phyloP scores from a whole-genome alignment of 139 green algal genomes.

The Astrephomene gubernaculifera region DNA sequence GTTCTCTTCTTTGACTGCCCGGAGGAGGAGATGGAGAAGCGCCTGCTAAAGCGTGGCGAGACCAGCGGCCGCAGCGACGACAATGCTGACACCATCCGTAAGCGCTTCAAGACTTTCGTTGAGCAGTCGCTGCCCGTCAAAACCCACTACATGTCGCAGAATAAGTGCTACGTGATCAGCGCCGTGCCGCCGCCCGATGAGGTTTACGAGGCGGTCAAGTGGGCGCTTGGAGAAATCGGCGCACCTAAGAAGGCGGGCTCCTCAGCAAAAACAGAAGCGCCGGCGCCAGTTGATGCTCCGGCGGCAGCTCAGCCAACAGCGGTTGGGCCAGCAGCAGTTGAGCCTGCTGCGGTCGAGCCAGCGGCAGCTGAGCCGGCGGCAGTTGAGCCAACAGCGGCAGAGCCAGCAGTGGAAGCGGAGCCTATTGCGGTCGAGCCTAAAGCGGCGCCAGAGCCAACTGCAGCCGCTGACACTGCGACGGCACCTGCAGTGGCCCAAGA shows the following conservation, averaged over 20 bases:
- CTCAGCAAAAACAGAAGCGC: too few relatives aligned
- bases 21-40: constrained; percentile 86
- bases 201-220: constrained; percentile 45
- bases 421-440: too few relatives aligned
- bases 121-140: constrained; percentile 89
- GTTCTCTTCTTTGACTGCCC: constrained; percentile 63
- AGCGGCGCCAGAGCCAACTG: too few relatives aligned
- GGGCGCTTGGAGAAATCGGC: not conserved
- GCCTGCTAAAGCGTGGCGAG: constrained; percentile 89
- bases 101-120: constrained; percentile 95
- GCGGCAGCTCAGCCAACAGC: too few relatives aligned
- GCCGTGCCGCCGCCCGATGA: constrained; percentile 3
- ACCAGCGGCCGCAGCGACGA: constrained; percentile 93
- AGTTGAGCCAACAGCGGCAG: too few relatives aligned
- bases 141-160: constrained; percentile 78
- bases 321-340: too few relatives aligned
- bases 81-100: constrained; percentile 94
- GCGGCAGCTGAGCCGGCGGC: too few relatives aligned
- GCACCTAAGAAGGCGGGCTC: constrained; percentile 5
- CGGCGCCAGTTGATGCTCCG: too few relatives aligned
- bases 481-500: too few relatives aligned
- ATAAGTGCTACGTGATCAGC: constrained; percentile 66
- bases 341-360: too few relatives aligned
- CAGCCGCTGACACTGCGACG: too few relatives aligned
- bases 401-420: too few relatives aligned